phyloP scores from a whole-genome alignment of 805 yeast genomes.

The Ogataea siamensis region DNA sequence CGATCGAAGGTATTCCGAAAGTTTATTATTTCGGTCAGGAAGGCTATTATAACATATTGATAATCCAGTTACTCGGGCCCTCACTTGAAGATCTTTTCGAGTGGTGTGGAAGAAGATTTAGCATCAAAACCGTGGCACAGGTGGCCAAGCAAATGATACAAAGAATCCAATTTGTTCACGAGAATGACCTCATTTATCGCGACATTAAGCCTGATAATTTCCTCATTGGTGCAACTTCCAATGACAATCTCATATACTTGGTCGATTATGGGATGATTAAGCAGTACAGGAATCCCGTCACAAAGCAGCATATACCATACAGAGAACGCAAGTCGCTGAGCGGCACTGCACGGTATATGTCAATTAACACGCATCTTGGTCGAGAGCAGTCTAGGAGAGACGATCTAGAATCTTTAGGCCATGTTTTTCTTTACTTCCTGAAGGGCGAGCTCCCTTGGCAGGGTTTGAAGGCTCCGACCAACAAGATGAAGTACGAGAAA shows the following conservation, averaged over 20 bases:
- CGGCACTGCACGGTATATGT: slow-evolving; percentile 87
- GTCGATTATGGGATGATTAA: slow-evolving; percentile 89
- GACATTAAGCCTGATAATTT: slow-evolving; percentile 86
- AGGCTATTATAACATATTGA: slow-evolving; percentile 74
- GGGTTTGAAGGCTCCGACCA: slow-evolving; percentile 86
- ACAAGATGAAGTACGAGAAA: slow-evolving; percentile 77
- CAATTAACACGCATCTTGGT: slow-evolving; percentile 83
- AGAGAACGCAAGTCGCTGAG: slow-evolving; percentile 76
- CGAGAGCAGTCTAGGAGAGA: slow-evolving; percentile 82
- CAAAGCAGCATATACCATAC: slow-evolving; percentile 79
- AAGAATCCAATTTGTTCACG: slow-evolving; percentile 70
- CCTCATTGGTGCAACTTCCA: slow-evolving; percentile 61
- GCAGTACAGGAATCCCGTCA: slow-evolving; percentile 76
- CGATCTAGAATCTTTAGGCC: slow-evolving; percentile 78
- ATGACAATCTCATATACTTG: slow-evolving; percentile 59
- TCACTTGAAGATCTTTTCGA: slow-evolving; percentile 81
- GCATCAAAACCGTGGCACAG: slow-evolving; percentile 69
- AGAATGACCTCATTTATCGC: slow-evolving; percentile 72
- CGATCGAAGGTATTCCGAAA: slow-evolving; percentile 66
- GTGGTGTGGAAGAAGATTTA: slow-evolving; percentile 80
- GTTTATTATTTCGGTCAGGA: slow-evolving; percentile 86
- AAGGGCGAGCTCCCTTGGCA: slow-evolving; percentile 87
- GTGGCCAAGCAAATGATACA: slow-evolving; percentile 77
- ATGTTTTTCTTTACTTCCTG: slow-evolving; percentile 74
- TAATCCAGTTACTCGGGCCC: slow-evolving; percentile 79